phyloP scores from a whole-genome alignment of 1,139 yeast species.

The Scheffersomyces segobiensis region DNA sequence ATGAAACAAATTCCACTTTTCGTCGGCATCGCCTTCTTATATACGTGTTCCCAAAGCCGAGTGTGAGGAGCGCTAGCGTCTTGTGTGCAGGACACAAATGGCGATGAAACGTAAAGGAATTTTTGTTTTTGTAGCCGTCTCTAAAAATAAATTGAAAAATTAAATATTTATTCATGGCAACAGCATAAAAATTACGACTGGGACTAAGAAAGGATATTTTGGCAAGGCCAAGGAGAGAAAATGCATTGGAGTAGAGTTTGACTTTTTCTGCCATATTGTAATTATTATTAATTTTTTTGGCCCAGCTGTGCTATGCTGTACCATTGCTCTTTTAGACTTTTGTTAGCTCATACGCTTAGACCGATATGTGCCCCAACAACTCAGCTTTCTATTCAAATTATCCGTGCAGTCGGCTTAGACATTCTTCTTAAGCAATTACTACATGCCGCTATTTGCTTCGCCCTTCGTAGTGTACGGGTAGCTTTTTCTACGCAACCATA shows the following conservation, averaged over 20 bases:
- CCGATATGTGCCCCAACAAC: neutral
- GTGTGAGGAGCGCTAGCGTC: neutral
- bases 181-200: neutral
- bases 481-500: neutral
- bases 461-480: neutral
- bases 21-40: neutral
- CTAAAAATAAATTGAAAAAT: too few species aligned
- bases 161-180: neutral
- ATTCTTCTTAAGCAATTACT: neutral
- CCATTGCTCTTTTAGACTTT: neutral
- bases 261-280: neutral
- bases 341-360: neutral
- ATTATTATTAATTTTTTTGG: neutral
- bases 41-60: neutral
- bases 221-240: neutral
- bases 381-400: neutral
- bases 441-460: neutral
- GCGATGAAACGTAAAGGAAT: neutral
- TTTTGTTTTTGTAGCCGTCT: neutral
- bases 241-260: neutral
- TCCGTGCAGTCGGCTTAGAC: neutral
- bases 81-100: neutral
- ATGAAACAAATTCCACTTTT: neutral
- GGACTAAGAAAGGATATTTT: neutral
- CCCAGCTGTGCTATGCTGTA: neutral